phyloP scores from a whole-genome alignment of 1,284 basidiomycete species.

The Trichosporon sp. region DNA sequence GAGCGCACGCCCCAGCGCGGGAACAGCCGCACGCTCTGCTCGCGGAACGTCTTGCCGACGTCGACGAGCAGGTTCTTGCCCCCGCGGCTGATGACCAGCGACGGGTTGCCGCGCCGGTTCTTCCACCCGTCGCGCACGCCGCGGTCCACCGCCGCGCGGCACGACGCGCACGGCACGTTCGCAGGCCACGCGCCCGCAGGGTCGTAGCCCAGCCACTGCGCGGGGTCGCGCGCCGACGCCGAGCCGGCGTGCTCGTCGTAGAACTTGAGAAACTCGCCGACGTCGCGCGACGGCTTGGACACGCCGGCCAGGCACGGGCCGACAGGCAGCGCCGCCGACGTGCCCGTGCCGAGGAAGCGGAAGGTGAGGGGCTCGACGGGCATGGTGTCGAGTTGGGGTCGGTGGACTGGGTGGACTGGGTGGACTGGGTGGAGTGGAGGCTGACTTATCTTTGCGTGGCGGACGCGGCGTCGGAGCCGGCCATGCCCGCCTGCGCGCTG shows the following conservation, averaged over 20 bases:
- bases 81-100: slow-evolving; percentile 32
- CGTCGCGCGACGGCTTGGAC: slow-evolving; percentile 19
- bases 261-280: slow-evolving; percentile 18
- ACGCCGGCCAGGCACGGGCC: slow-evolving; percentile 39
- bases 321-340: slow-evolving; percentile 47
- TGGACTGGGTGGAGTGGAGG: neutral
- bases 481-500: neutral
- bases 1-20: slow-evolving; percentile 45
- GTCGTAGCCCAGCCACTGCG: slow-evolving; percentile 23
- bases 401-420: neutral
- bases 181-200: slow-evolving; percentile 35
- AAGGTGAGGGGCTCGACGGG: slow-evolving; percentile 29
- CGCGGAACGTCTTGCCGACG: slow-evolving; percentile 51
- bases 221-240: slow-evolving; percentile 10
- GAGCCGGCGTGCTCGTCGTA: slow-evolving; percentile 8
- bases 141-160: slow-evolving; percentile 40
- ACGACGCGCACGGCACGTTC: slow-evolving; percentile 43
- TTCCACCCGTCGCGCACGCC: slow-evolving; percentile 42
- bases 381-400: neutral
- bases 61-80: slow-evolving; percentile 49
- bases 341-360: slow-evolving; percentile 49
- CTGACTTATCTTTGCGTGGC: neutral
- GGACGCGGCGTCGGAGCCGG: neutral
- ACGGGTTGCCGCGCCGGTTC: slow-evolving; percentile 48
- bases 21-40: slow-evolving; percentile 44